Percentiles rank a stretch among this genome's conserved stretches.
Evolutionary conservation across 495 filamentous ascomycete species (phyloP).

Genomic region (Apodospora peruviana): DNA sequence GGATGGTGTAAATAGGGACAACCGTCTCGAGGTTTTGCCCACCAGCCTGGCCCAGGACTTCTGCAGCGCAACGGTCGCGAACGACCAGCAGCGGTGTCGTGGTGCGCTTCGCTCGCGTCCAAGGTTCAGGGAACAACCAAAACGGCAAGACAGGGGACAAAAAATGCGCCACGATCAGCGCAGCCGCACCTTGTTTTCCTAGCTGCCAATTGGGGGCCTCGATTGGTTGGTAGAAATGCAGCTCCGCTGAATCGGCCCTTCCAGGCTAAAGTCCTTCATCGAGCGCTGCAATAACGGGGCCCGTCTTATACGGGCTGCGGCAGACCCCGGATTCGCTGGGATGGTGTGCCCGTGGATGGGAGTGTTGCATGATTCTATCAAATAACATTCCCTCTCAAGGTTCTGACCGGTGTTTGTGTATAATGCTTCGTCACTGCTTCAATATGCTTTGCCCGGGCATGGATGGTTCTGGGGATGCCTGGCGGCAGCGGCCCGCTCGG

Average conservation of each 20-base stretch:
- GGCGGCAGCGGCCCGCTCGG: background rate
- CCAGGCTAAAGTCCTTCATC: conserved; percentile 32
- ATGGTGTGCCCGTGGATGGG: conserved; percentile 24
- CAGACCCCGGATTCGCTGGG: conserved; percentile 28
- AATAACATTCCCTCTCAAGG: background rate
- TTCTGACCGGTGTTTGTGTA: too few species aligned
- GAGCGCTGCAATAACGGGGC: conserved; percentile 21
- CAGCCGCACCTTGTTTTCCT: conserved; percentile 36
- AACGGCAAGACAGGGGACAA: background rate
- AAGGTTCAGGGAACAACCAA: background rate
- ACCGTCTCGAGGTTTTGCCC: too few species aligned
- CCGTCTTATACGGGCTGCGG: conserved; percentile 23
- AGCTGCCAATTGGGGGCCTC: conserved; percentile 16
- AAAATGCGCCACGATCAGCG: conserved; percentile 27
- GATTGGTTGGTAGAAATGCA: conserved; percentile 28
- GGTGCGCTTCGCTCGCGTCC: background rate
- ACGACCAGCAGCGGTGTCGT: background rate
- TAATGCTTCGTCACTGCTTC: conserved; percentile 4
- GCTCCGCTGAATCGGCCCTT: conserved; percentile 32
- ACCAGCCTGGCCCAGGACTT: background rate
- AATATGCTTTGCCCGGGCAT: conserved; percentile 2
- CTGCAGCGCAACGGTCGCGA: background rate
- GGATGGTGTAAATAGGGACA: too few species aligned
- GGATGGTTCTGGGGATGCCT: background rate
- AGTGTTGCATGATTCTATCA: conserved; percentile 5